Evolutionary conservation across 495 filamentous ascomycete species (phyloP).

Genomic region (Aspergillus homomorphus): DNA sequence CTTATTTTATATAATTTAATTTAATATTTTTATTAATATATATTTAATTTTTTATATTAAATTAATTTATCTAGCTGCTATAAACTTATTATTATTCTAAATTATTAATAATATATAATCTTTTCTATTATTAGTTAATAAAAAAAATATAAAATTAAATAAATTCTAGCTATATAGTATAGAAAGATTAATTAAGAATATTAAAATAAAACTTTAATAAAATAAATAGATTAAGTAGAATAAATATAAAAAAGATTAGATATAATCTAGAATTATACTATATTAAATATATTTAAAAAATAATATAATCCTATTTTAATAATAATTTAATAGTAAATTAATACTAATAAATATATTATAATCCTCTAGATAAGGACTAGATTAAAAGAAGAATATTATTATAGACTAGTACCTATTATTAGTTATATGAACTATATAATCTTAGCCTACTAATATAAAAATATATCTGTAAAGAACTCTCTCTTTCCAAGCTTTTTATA

Average conservation of each 20-base stretch:
- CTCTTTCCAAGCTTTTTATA: too few relatives aligned
- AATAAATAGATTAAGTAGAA: neutral
- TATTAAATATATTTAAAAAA: neutral
- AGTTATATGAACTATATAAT: neutral
- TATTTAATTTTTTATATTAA: constrained; percentile 2
- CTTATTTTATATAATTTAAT: neutral
- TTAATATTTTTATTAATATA: neutral
- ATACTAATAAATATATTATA: neutral
- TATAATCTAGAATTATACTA: neutral
- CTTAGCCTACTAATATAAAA: too few relatives aligned
- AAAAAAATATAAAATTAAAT: neutral
- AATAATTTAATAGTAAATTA: neutral
- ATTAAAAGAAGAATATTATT: neutral
- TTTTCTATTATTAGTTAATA: neutral
- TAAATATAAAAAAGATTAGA: neutral
- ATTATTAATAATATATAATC: neutral
- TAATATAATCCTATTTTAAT: too few relatives aligned
- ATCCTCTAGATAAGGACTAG: neutral
- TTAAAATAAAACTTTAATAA: neutral
- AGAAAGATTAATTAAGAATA: neutral
- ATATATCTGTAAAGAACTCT: too few relatives aligned
- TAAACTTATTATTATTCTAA: neutral
- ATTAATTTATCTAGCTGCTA: neutral
- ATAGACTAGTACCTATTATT: neutral
- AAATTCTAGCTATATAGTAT: too few relatives aligned